phyloP scores from a whole-genome alignment of 805 yeast species.

The Schwanniomyces vanrijiae region DNA sequence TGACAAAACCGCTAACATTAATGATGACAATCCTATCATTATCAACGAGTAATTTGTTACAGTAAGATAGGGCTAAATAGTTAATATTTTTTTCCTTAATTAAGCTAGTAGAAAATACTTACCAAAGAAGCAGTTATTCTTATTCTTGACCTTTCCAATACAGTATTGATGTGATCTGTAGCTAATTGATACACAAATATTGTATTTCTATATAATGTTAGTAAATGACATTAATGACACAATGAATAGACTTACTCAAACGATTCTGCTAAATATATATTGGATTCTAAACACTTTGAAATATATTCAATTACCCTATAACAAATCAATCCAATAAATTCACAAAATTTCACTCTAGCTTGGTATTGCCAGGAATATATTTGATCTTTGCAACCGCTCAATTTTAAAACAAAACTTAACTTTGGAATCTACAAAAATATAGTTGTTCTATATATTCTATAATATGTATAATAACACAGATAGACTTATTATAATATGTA shows the following conservation, averaged over 20 bases:
- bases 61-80: not conserved
- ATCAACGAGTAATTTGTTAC: not conserved
- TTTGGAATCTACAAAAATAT: no score
- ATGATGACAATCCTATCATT: conserved; percentile 16
- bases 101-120: not conserved
- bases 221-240: not conserved
- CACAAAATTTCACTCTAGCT: not conserved
- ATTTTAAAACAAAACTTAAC: not conserved
- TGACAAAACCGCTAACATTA: conserved; percentile 9
- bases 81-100: not conserved
- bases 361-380: not conserved
- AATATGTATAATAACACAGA: no score
- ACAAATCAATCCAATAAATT: not conserved
- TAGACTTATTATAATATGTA: no score
- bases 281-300: not conserved
- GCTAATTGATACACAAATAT: not conserved
- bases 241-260: not conserved
- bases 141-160: not conserved
- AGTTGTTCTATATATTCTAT: not conserved
- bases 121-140: not conserved
- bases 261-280: not conserved
- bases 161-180: not conserved
- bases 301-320: not conserved
- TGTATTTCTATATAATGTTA: not conserved
- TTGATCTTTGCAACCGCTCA: not conserved